Evolutionary conservation across 305 asterid genomes (phyloP), one percentile per base, ranked within the genome.

Genomic region (Fraxinus xanthoxyloides): DNA sequence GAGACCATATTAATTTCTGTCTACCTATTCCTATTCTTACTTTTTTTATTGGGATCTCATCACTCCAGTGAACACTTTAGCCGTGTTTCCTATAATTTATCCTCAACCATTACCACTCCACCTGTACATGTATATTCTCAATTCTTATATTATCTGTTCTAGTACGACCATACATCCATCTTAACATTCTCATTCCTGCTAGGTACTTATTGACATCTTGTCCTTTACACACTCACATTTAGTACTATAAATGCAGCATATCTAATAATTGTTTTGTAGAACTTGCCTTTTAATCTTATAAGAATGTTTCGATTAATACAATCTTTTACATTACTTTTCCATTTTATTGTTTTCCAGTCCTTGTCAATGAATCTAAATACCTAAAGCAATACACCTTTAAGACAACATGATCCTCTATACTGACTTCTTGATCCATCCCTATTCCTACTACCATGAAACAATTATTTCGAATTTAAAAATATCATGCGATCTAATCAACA

Each of bases 1-100:
- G 34, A 67, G 32, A 67, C 74, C 38, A 26, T 67, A 17, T 67
- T 30, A 67, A 24, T 67, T 67, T 26, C 17, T 28, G 72, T 13
- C 74, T 28, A 67, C 74, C 74, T 12, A 26, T 67, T 67, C 38
- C 74, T 67, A 36, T 28, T 30, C 74, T 67, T 28, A 26, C 36
- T 28, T 32, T 67, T 67, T 23, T 43, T 67, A 67, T 67, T 67
- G 74, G 74, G 74, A 30, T 67, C 74, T 67, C n/a, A 67, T 67
- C 36, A 30, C 7, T 26, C 21, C 4, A 28, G 21, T 30, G 74
- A 24, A 65, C 73, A 65, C 34, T 12, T 65, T 4, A 65, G 73
- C 73, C 8, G 19, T 65, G 36, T 65, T 28, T 28, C 73, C 35
- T 15, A 10, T 30, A 26, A 67, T 28, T 67, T 67, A 30, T 24